phyloP scores from a whole-genome alignment of 1,139 yeast species.

The Candida pseudoviswanathii region DNA sequence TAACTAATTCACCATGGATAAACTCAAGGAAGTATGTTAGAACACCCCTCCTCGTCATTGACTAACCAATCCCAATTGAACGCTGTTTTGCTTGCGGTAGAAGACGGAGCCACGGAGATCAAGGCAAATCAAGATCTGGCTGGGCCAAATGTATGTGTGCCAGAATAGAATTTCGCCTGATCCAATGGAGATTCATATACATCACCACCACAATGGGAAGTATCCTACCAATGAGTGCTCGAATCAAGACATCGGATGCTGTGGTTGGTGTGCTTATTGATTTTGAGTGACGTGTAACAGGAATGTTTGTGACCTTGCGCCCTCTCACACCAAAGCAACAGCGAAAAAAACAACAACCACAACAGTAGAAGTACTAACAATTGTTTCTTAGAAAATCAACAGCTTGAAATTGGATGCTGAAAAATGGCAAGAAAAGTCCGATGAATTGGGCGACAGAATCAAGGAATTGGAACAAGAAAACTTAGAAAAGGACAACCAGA shows the following conservation, averaged over 20 bases:
- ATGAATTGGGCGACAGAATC: conserved; percentile 76
- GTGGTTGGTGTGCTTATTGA: neutral
- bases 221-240: too few species aligned
- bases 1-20: conserved; percentile 37
- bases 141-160: neutral
- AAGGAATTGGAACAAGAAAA: conserved; percentile 91
- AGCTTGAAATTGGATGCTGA: conserved; percentile 94
- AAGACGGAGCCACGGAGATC: neutral
- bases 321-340: neutral
- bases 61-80: neutral
- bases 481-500: conserved; percentile 91
- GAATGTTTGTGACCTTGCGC: neutral
- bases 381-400: conserved; percentile 66
- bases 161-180: neutral
- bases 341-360: neutral
- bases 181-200: too few species aligned
- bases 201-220: too few species aligned
- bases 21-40: conserved; percentile 52
- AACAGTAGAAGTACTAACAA: conserved; percentile 21
- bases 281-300: neutral
- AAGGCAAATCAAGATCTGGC: neutral
- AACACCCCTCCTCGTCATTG: conserved; percentile 5
- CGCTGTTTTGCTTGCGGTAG: neutral
- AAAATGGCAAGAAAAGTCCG: conserved; percentile 95
- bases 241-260: neutral